Conservation (phyloP, 345 rosid genomes). For the Citropsis articulata region DNA sequence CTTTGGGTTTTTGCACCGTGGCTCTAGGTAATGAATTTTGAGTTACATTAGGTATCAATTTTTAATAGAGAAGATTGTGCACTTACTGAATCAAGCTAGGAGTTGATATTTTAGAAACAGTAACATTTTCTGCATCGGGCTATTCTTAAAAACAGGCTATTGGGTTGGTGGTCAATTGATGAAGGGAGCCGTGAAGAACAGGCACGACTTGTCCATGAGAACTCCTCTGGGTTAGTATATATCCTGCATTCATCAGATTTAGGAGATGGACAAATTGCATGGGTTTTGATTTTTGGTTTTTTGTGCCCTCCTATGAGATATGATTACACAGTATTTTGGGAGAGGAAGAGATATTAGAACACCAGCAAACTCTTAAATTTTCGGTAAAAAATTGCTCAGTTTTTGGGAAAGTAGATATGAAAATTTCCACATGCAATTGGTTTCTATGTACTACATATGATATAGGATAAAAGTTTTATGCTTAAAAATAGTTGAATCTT, state of each 20-base stretch:
- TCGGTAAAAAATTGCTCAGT: not conserved
- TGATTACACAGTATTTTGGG: not conserved
- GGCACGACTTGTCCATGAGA: slow-evolving; percentile 70
- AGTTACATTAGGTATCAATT: slow-evolving; percentile 1
- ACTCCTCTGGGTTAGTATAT: slow-evolving; percentile 62
- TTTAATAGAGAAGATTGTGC: not conserved
- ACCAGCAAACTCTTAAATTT: not conserved
- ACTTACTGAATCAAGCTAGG: not conserved
- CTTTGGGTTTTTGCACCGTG: slow-evolving; percentile 90
- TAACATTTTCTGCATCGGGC: slow-evolving; percentile 12
- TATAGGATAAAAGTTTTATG: not conserved
- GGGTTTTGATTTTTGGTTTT: not conserved
- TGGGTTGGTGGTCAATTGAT: slow-evolving; percentile 99
- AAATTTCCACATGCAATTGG: not conserved
- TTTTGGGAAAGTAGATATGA: not conserved
- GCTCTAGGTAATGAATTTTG: slow-evolving; percentile 66
- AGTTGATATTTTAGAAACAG: slow-evolving; percentile 1
- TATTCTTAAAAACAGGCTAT: slow-evolving; percentile 48
- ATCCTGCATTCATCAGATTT: slow-evolving; percentile 6
- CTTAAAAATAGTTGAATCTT: not conserved
- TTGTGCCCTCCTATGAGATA: not conserved
- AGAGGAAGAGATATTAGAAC: not conserved
- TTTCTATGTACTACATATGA: not conserved
- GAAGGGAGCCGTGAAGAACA: slow-evolving; percentile 95
- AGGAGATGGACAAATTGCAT: not conserved